These are phyloP conservation scores for Xanthoparmelia taractica DNA, from an alignment of 495 filamentous ascomycete genomes.

Conservation along the genomic window DNA sequence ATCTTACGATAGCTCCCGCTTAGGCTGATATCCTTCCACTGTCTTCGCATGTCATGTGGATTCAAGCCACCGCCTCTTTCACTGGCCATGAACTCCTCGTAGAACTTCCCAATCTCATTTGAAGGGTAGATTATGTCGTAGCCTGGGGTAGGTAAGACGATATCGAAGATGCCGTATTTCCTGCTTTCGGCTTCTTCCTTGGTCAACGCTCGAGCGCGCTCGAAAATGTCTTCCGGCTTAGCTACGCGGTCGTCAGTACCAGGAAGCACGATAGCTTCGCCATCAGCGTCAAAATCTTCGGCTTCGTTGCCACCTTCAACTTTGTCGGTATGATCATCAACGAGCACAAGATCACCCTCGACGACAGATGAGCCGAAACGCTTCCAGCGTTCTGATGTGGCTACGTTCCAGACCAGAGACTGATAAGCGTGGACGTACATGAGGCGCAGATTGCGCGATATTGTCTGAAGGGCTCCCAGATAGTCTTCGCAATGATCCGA, in stretches of 20 bases:
- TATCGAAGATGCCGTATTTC: constrained; percentile 73
- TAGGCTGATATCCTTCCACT: constrained; percentile 78
- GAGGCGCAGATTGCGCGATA: constrained; percentile 68
- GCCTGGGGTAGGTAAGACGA: constrained; percentile 91
- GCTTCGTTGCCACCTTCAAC: constrained; percentile 29
- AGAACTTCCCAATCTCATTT: constrained; percentile 75
- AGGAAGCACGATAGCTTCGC: constrained; percentile 58
- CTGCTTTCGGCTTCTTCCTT: constrained; percentile 72
- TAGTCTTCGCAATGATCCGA: constrained; percentile 49
- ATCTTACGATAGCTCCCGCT: constrained; percentile 82
- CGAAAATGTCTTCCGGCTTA: constrained; percentile 52
- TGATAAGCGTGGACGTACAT: constrained; percentile 99
- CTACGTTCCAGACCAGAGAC: constrained; percentile 85
- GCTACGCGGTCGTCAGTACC: constrained; percentile 48
- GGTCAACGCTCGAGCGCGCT: constrained; percentile 66
- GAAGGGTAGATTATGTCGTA: constrained; percentile 80
- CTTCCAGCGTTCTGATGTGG: constrained; percentile 69
- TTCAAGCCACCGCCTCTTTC: constrained; percentile 68
- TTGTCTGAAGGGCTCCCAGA: constrained; percentile 66
- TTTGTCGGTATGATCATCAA: constrained; percentile 47
- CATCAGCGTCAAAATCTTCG: constrained; percentile 53
- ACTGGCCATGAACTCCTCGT: constrained; percentile 73
- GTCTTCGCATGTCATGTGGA: constrained; percentile 79
- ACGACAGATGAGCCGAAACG: constrained; percentile 62
- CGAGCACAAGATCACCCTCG: constrained; percentile 77